These are phyloP conservation scores for Carex myosuroides DNA, from an alignment of 176 grass and related monocot species.

Conservation along the genomic window DNA sequence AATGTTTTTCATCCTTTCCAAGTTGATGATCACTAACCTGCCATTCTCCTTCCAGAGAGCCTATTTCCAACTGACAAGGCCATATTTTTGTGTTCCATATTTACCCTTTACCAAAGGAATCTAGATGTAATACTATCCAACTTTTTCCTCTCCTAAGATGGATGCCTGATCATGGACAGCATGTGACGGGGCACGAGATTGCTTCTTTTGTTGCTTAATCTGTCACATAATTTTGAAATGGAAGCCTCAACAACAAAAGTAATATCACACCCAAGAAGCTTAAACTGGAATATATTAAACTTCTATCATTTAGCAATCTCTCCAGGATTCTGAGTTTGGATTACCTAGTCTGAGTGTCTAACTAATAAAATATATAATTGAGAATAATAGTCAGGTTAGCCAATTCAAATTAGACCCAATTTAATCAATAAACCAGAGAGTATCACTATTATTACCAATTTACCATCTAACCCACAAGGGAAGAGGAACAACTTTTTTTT, in stretches of 20 bases:
- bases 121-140: neutral
- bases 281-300: neutral
- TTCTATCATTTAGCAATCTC: neutral
- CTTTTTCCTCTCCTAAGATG: neutral
- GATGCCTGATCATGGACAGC: neutral
- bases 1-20: neutral
- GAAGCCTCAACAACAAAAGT: neutral
- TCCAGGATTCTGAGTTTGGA: neutral
- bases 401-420: neutral
- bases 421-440: neutral
- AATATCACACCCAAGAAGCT: neutral
- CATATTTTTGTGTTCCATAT: neutral
- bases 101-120: neutral
- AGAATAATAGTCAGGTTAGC: neutral
- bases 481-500: neutral
- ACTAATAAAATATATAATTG: neutral
- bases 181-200: neutral
- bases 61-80: neutral
- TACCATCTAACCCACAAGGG: neutral
- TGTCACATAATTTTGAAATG: neutral
- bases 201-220: neutral
- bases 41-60: neutral
- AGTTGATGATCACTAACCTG: neutral
- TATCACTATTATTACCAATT: neutral
- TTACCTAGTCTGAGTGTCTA: neutral